phyloP scores from a whole-genome alignment of 192 early-diverging fungal species.

The Gigaspora rosea region DNA sequence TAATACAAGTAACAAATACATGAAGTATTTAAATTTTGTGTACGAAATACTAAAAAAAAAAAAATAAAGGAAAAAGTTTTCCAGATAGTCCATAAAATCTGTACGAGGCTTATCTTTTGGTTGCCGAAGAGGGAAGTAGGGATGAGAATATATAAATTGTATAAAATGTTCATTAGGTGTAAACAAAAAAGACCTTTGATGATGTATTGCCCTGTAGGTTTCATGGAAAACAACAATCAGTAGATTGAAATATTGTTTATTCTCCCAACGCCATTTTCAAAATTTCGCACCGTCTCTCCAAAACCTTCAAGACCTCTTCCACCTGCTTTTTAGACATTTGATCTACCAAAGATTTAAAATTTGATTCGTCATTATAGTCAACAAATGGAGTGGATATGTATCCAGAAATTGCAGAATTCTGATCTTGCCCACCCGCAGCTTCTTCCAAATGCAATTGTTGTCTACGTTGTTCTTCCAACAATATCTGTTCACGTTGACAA shows the following conservation, averaged over 20 bases:
- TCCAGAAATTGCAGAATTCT: not conserved
- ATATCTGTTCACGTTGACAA: slow-evolving; percentile 15
- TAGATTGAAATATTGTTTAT: not conserved
- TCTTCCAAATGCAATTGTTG: not conserved
- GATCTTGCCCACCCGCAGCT: not conserved
- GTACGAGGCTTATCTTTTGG: too few species aligned
- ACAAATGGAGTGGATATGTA: slow-evolving; percentile 19
- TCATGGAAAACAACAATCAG: too few species aligned
- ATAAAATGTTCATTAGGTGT: too few species aligned
- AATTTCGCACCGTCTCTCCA: slow-evolving; percentile 59
- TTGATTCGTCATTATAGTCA: slow-evolving; percentile 39
- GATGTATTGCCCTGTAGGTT: too few species aligned
- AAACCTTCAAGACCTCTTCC: slow-evolving; percentile 54
- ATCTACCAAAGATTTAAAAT: slow-evolving; percentile 43
- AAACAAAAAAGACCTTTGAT: too few species aligned
- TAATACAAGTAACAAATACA: too few species aligned
- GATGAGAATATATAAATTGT: too few species aligned
- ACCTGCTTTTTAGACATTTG: slow-evolving; percentile 54
- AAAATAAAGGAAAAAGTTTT: too few species aligned
- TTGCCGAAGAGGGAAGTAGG: too few species aligned
- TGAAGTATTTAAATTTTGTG: too few species aligned
- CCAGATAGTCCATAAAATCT: too few species aligned
- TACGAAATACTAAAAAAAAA: too few species aligned
- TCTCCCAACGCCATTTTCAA: slow-evolving; percentile 31
- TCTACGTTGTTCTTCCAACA: slow-evolving; percentile 4